Evolutionary conservation across 139 green algal genomes (phyloP).

Genomic region (Yamagishiella unicocca): DNA sequence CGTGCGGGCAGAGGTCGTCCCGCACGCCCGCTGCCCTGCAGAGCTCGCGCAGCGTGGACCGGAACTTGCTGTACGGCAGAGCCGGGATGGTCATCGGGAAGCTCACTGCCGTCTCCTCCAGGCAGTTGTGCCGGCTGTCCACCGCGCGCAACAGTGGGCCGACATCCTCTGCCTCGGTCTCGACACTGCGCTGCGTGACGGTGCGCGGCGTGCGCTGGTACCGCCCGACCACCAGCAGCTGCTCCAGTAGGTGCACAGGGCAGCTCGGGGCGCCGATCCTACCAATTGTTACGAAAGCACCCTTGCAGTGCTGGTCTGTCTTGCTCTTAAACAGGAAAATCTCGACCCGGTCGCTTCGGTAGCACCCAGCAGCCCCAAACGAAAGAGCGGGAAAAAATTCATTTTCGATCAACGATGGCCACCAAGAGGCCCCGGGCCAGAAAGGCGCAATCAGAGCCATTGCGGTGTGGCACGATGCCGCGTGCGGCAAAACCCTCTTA

Average conservation of each 20-base stretch:
- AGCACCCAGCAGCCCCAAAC: neutral
- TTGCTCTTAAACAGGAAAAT: neutral
- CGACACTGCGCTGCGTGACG: neutral
- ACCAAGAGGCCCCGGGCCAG: neutral
- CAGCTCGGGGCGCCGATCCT: no score
- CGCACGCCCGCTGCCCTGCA: neutral
- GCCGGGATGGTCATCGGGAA: neutral
- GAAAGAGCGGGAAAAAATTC: neutral
- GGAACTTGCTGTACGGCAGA: neutral
- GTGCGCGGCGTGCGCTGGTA: neutral
- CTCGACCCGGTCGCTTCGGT: neutral
- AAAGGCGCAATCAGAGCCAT: neutral
- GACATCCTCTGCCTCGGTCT: neutral
- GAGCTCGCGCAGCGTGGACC: neutral
- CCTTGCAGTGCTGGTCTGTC: neutral
- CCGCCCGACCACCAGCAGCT: neutral
- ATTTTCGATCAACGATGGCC: neutral
- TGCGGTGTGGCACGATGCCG: neutral
- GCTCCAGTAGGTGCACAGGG: neutral
- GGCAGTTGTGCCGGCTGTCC: no score
- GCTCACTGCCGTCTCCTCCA: neutral
- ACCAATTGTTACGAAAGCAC: neutral
- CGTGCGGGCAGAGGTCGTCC: neutral
- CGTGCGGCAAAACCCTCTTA: neutral
- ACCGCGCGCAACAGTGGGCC: neutral